Conservation (phyloP, 2,329 filamentous ascomycete genomes). For the Penicillium sp. region DNA sequence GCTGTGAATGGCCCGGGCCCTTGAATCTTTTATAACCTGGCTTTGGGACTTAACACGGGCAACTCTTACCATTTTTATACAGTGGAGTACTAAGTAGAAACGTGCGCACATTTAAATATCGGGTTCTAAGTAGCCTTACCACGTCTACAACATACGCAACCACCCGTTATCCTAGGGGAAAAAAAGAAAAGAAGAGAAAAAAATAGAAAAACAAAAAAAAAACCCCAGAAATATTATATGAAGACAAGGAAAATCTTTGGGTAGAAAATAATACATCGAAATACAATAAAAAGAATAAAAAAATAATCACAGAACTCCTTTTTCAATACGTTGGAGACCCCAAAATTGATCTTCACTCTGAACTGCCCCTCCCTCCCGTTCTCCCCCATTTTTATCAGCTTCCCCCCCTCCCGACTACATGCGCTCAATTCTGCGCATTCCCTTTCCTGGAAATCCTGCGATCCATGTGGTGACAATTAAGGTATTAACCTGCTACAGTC, state of each 20-base stretch:
- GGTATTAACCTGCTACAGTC: slow-evolving; percentile 13
- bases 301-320: slow-evolving; percentile 1
- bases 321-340: slow-evolving; percentile 13
- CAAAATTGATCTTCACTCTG: slow-evolving; percentile 26
- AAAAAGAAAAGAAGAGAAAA: slow-evolving; percentile 11
- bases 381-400: slow-evolving; percentile 16
- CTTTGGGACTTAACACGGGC: neutral
- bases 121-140: neutral
- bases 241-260: slow-evolving; percentile 3
- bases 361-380: slow-evolving; percentile 18
- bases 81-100: slow-evolving; percentile 3
- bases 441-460: neutral
- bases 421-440: slow-evolving; percentile 2
- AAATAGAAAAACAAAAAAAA: neutral
- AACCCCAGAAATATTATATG: neutral
- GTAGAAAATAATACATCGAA: neutral
- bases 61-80: neutral
- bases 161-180: slow-evolving; percentile 15
- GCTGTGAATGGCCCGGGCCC: neutral
- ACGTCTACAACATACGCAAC: slow-evolving; percentile 20
- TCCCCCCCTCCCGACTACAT: slow-evolving; percentile 7
- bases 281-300: slow-evolving; percentile 4
- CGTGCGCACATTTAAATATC: slow-evolving; percentile 12
- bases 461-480: slow-evolving; percentile 22
- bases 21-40: neutral